Conservation (phyloP, 2,329 filamentous ascomycete species). For the Parasarocladium wereldwijsianum region DNA sequence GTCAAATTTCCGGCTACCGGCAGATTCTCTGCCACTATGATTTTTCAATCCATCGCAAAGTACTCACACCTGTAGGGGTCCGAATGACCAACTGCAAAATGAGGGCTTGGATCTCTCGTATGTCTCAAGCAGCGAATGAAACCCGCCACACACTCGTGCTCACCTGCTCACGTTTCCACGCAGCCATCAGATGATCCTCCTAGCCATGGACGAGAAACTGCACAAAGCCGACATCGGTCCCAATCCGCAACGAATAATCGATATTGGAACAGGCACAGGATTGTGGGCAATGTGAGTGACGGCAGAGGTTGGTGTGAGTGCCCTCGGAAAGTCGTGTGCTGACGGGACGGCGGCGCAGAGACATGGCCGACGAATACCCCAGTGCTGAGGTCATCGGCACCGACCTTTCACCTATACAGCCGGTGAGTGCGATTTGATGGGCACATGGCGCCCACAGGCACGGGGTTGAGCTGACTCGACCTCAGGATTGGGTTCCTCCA, state of each 20-base stretch:
- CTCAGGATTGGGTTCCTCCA: slow-evolving; percentile 16
- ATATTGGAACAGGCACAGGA: slow-evolving; percentile 41
- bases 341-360: slow-evolving; percentile 15
- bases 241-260: slow-evolving; percentile 19
- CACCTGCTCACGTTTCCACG: not conserved
- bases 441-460: not conserved
- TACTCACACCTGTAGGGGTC: slow-evolving; percentile 10
- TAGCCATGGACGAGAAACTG: slow-evolving; percentile 11
- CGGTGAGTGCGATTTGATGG: not conserved
- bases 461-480: slow-evolving; percentile 21
- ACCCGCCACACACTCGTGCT: not conserved
- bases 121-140: not conserved
- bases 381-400: slow-evolving; percentile 15
- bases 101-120: slow-evolving; percentile 12
- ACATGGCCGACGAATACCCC: slow-evolving; percentile 17
- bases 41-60: not conserved
- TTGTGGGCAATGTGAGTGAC: slow-evolving; percentile 32
- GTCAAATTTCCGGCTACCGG: not conserved
- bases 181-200: slow-evolving; percentile 12
- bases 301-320: too few relatives aligned
- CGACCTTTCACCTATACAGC: not conserved
- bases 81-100: slow-evolving; percentile 14
- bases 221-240: slow-evolving; percentile 11
- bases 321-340: not conserved
- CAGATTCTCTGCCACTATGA: too few relatives aligned